Percentiles rank a stretch among this genome's conserved stretches.
Conservation (phyloP, 768 basidiomycete genomes). For the Auriscalpium orientale region DNA sequence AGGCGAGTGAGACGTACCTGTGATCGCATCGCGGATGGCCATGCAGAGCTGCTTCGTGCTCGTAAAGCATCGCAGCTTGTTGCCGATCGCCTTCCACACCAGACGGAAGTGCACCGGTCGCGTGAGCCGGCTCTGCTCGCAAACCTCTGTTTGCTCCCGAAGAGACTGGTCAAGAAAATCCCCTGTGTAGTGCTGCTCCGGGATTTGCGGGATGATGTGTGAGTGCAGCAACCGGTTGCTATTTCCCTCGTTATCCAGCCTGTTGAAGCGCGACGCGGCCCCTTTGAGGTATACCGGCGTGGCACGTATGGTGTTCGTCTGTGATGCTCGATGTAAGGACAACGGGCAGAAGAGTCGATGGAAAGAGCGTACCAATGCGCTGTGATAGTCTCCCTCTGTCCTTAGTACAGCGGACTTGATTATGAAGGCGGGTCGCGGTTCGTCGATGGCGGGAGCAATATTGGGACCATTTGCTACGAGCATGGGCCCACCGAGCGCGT, state of each 20-base stretch:
- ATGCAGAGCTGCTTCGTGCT: background rate
- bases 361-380: too few relatives aligned
- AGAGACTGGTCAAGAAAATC: background rate
- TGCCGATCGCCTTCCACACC: background rate
- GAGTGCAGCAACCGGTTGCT: background rate
- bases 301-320: too few relatives aligned
- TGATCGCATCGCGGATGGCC: background rate
- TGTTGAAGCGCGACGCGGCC: background rate
- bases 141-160: background rate
- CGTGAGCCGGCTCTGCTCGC: background rate
- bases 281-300: too few relatives aligned
- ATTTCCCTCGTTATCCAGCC: background rate
- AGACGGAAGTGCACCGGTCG: background rate
- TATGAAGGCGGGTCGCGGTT: too few relatives aligned
- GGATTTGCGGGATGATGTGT: background rate
- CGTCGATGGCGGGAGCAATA: too few relatives aligned
- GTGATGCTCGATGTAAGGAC: too few relatives aligned
- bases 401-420: too few relatives aligned
- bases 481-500: too few relatives aligned
- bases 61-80: background rate
- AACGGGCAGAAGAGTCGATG: too few relatives aligned
- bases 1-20: background rate
- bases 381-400: too few relatives aligned
- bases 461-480: too few relatives aligned
- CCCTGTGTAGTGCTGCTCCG: background rate